These are phyloP conservation scores for Eucalyptus polyanthemos DNA, from an alignment of 345 rosid genomes.

Conservation along the genomic window DNA sequence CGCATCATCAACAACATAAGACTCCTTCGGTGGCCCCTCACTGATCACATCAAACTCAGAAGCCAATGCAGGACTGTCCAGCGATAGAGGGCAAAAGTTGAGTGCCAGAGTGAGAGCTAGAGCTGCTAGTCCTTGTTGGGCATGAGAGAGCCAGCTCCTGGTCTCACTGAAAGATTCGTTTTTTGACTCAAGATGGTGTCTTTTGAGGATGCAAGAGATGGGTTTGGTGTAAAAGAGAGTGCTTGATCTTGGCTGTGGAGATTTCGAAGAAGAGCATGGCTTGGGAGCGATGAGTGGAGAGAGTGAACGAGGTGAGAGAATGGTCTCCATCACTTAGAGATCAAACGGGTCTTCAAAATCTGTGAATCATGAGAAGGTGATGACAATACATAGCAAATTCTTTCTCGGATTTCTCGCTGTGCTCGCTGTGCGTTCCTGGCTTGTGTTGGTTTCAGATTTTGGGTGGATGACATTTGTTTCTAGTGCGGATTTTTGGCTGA, in stretches of 20 bases:
- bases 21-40: constrained; percentile 83
- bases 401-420: not conserved
- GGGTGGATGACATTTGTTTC: constrained; percentile 27
- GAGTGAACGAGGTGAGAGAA: constrained; percentile 49
- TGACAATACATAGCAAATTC: not conserved
- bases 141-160: constrained; percentile 41
- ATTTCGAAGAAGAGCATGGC: constrained; percentile 21
- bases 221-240: constrained; percentile 23
- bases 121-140: constrained; percentile 76
- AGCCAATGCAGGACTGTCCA: constrained; percentile 49
- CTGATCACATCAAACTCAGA: constrained; percentile 83
- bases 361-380: not conserved
- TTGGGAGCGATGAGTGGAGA: constrained; percentile 46
- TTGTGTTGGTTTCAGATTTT: constrained; percentile 4
- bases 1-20: constrained; percentile 83
- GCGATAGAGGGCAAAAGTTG: constrained; percentile 50
- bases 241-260: constrained; percentile 30
- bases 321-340: constrained; percentile 54
- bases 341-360: constrained; percentile 1
- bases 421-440: not conserved
- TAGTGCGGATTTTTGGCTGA: constrained; percentile 28
- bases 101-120: constrained; percentile 69
- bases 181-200: constrained; percentile 8
- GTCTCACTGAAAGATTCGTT: constrained; percentile 16
- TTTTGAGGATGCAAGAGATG: constrained; percentile 24